A percentile compares a stretch with the other conserved stretches of the same genome.
phyloP scores from a whole-genome alignment of 2,329 filamentous ascomycete genomes.

The Pseudogymnoascus sp. region DNA sequence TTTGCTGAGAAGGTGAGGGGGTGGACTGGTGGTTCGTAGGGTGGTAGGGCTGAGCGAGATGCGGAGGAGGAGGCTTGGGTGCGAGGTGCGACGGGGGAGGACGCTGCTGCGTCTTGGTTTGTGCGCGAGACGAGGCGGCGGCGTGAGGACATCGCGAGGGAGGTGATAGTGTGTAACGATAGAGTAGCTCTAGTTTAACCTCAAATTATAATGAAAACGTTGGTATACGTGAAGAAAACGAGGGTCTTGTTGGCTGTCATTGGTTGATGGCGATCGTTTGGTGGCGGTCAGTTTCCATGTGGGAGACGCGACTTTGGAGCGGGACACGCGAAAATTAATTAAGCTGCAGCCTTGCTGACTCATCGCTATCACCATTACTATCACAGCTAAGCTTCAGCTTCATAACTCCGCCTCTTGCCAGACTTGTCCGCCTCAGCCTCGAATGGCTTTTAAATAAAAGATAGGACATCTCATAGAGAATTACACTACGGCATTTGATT shows the following conservation, averaged over 20 bases:
- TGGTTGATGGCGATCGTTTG: neutral
- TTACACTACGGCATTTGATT: neutral
- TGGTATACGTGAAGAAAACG: neutral
- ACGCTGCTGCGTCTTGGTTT: neutral
- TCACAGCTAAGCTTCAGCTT: no score
- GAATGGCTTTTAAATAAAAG: neutral
- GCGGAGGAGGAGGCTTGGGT: neutral
- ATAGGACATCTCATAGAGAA: neutral
- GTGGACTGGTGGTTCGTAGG: slow-evolving; percentile 46
- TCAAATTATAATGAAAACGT: neutral
- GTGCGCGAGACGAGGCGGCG: slow-evolving; percentile 5
- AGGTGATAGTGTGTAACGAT: neutral
- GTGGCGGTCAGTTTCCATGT: neutral
- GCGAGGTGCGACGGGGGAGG: neutral
- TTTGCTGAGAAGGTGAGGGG: slow-evolving; percentile 43
- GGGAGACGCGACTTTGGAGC: neutral
- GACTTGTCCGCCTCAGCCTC: neutral
- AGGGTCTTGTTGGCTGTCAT: neutral
- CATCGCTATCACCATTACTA: neutral
- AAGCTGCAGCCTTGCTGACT: neutral
- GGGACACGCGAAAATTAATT: neutral
- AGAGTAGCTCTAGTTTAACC: neutral
- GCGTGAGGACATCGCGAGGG: neutral
- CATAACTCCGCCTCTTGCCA: neutral
- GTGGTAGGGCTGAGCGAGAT: slow-evolving; percentile 29